Percentiles rank a stretch among this genome's conserved stretches.
Evolutionary conservation across 2,329 filamentous ascomycete species (phyloP).

Genomic region (Drechslerella coelobrocha): DNA sequence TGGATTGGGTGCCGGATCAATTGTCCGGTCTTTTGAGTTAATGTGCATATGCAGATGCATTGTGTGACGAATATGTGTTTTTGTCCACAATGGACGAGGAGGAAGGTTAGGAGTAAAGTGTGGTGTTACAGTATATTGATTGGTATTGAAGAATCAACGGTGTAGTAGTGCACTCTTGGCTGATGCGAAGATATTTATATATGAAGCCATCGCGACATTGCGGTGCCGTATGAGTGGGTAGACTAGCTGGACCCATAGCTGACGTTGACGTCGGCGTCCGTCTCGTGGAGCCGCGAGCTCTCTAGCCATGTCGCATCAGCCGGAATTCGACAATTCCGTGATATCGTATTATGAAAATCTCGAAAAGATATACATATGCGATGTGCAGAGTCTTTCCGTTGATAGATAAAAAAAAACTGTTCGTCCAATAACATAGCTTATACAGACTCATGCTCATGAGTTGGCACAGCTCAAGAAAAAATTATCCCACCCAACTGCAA

Average conservation of each 20-base stretch:
- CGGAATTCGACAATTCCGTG: conserved; percentile 7
- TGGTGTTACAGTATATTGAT: conserved; percentile 25
- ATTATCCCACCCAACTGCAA: conserved; percentile 21
- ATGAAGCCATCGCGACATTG: conserved; percentile 36
- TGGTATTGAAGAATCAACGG: conserved; percentile 9
- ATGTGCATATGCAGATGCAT: conserved; percentile 51
- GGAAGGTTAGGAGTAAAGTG: conserved; percentile 20
- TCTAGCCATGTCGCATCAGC: neutral
- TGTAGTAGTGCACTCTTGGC: conserved; percentile 36
- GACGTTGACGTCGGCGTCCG: no score
- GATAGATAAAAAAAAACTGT: neutral
- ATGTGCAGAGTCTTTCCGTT: conserved; percentile 1
- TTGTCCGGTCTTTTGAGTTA: conserved; percentile 44
- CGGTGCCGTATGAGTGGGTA: no score
- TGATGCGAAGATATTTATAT: conserved; percentile 32
- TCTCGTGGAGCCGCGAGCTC: no score
- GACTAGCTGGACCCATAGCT: no score
- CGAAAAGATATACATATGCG: conserved; percentile 3
- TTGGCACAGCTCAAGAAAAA: neutral
- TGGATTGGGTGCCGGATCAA: conserved; percentile 17
- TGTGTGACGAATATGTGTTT: conserved; percentile 13
- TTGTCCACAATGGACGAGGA: conserved; percentile 45
- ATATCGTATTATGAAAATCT: neutral
- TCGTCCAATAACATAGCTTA: neutral
- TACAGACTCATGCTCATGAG: neutral